Percentiles rank a stretch among this genome's conserved stretches.
phyloP scores from a whole-genome alignment of 2,329 filamentous ascomycete species.

The Beauveria bassiana region DNA sequence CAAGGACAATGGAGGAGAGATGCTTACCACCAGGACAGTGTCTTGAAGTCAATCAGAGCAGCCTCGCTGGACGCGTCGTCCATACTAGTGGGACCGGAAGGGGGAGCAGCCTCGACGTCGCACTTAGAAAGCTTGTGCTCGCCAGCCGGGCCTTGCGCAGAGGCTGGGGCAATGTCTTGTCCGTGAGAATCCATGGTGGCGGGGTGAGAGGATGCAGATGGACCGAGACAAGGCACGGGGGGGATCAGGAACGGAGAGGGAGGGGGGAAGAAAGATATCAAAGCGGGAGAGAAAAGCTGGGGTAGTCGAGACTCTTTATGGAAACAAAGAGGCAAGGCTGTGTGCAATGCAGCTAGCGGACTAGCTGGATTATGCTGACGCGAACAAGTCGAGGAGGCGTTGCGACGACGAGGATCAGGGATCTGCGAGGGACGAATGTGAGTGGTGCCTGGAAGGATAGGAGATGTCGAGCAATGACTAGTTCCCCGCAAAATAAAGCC shows the following conservation, averaged over 20 bases:
- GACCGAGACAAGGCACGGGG: not conserved
- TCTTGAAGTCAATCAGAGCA: conserved; percentile 28
- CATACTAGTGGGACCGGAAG: not conserved
- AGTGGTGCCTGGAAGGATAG: not conserved
- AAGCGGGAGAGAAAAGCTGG: not conserved
- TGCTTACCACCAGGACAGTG: conserved; percentile 30
- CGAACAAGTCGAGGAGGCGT: not conserved
- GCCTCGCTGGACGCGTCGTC: conserved; percentile 5
- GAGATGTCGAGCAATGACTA: not conserved
- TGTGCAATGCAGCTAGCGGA: not conserved
- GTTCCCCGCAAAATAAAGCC: not conserved
- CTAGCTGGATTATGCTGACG: not conserved
- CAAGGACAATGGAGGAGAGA: not conserved
- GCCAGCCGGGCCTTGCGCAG: not conserved
- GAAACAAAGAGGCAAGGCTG: not conserved
- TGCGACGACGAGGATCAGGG: not conserved
- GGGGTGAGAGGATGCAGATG: not conserved
- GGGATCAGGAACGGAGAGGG: not conserved
- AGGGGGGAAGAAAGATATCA: not conserved
- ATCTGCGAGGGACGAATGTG: not conserved
- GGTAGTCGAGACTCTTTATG: conserved; percentile 1
- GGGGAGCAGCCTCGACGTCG: conserved; percentile 1
- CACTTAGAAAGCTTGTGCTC: not conserved
- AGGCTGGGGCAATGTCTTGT: conserved; percentile 4
- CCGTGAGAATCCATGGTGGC: not conserved